phyloP scores from a whole-genome alignment of 2,329 filamentous ascomycete species.

The Pyricularia pennisetigena region DNA sequence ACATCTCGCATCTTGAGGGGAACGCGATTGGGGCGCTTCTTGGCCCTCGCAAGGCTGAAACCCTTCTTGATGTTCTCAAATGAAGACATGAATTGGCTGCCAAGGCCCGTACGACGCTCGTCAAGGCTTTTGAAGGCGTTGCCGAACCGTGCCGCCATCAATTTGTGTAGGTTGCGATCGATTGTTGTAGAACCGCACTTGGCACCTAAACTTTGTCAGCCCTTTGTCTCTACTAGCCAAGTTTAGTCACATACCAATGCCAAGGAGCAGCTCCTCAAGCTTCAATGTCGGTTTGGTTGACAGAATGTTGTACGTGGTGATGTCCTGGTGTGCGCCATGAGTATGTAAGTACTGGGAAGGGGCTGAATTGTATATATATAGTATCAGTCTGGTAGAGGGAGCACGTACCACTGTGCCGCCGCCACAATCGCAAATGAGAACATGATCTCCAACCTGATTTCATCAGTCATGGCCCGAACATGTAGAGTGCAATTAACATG shows the following conservation, averaged over 20 bases:
- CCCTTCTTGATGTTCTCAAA: constrained; percentile 4
- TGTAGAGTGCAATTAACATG: neutral
- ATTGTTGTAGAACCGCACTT: neutral
- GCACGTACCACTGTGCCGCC: constrained; percentile 1
- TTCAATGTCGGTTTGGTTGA: neutral
- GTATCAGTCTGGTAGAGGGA: neutral
- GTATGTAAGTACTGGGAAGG: neutral
- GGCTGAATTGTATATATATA: neutral
- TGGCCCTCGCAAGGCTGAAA: neutral
- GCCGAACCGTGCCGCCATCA: neutral
- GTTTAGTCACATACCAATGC: neutral
- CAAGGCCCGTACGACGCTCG: neutral
- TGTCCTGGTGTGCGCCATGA: neutral
- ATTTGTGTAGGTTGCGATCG: neutral
- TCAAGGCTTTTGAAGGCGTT: constrained; percentile 1
- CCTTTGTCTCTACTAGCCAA: neutral
- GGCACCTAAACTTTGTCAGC: neutral
- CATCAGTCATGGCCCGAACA: neutral
- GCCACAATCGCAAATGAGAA: constrained; percentile 3
- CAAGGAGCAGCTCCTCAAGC: neutral
- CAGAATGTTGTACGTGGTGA: neutral
- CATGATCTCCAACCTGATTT: neutral
- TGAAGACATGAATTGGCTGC: neutral
- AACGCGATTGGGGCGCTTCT: constrained; percentile 1
- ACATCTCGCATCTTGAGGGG: neutral